A percentile compares a stretch with the other conserved stretches of the same genome.
Conservation (phyloP, 1,284 basidiomycete genomes). For the Wolfiporia cocos region DNA sequence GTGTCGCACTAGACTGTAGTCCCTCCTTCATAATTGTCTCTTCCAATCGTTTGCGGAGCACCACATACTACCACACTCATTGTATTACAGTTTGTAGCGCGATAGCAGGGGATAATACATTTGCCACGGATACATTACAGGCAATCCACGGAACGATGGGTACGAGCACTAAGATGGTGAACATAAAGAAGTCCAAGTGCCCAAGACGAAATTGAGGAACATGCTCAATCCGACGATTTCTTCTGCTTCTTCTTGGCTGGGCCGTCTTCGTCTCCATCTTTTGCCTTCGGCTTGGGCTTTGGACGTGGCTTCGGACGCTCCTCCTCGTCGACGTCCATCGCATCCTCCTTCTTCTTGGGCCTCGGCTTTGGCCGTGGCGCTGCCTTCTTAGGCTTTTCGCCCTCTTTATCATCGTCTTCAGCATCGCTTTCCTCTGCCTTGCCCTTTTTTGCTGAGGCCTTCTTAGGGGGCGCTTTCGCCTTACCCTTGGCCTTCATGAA, state of each 20-base stretch:
- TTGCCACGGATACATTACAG: constrained; percentile 2
- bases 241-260: constrained; percentile 72
- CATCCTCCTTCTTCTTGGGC: constrained; percentile 33
- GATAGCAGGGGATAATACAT: not conserved
- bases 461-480: constrained; percentile 35
- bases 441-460: constrained; percentile 31
- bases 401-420: constrained; percentile 30
- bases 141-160: too few species aligned
- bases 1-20: too few species aligned
- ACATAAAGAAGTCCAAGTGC: too few species aligned
- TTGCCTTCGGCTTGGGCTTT: constrained; percentile 40
- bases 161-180: too few species aligned
- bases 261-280: constrained; percentile 44
- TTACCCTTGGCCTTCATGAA: constrained; percentile 45
- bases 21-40: too few species aligned
- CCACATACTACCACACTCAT: constrained; percentile 5
- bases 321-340: constrained; percentile 36
- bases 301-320: constrained; percentile 38
- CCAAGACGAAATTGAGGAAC: too few species aligned
- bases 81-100: constrained; percentile 6
- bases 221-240: constrained; percentile 24
- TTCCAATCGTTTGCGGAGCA: not conserved
- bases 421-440: constrained; percentile 28
- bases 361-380: constrained; percentile 34
- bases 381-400: constrained; percentile 30